These are phyloP conservation scores for Malassezia sp. DNA, from an alignment of 1,284 basidiomycete species.

Conservation along the genomic window DNA sequence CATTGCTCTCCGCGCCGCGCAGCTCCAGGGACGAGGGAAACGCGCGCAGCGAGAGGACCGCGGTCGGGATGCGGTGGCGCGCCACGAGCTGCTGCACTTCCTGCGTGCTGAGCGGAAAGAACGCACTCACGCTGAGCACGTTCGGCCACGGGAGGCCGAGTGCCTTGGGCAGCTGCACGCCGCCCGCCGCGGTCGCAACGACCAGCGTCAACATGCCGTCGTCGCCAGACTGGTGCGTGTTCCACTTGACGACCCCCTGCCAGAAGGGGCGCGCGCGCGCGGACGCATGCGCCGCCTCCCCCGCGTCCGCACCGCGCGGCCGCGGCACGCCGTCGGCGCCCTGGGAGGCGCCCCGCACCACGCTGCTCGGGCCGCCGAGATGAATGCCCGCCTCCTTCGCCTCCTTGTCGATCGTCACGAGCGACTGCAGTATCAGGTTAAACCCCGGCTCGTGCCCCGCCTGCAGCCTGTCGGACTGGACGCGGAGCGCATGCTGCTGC, in stretches of 20 bases:
- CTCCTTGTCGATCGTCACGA: constrained; percentile 35
- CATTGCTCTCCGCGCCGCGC: constrained; percentile 22
- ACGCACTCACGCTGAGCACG: constrained; percentile 5
- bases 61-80: constrained; percentile 3
- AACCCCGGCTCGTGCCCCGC: constrained; percentile 22
- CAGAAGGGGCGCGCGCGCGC: constrained; percentile 26
- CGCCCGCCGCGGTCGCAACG: constrained; percentile 25
- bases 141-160: constrained; percentile 14
- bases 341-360: neutral
- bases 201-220: constrained; percentile 24
- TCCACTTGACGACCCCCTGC: constrained; percentile 32
- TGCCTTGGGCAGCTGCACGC: neutral
- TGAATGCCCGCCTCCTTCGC: constrained; percentile 29
- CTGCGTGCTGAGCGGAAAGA: neutral
- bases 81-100: constrained; percentile 6
- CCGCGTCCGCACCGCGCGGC: neutral
- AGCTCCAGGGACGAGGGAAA: neutral
- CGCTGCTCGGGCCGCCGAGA: constrained; percentile 24
- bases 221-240: constrained; percentile 18
- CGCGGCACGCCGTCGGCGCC: neutral
- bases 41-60: constrained; percentile 2
- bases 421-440: constrained; percentile 25
- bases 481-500: constrained; percentile 29
- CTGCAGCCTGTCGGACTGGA: constrained; percentile 21
- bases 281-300: constrained; percentile 8